A percentile compares a stretch with the other conserved stretches of the same genome.
Evolutionary conservation across 2,329 filamentous ascomycete genomes (phyloP).

Genomic region (Trichophyton verrucosum): DNA sequence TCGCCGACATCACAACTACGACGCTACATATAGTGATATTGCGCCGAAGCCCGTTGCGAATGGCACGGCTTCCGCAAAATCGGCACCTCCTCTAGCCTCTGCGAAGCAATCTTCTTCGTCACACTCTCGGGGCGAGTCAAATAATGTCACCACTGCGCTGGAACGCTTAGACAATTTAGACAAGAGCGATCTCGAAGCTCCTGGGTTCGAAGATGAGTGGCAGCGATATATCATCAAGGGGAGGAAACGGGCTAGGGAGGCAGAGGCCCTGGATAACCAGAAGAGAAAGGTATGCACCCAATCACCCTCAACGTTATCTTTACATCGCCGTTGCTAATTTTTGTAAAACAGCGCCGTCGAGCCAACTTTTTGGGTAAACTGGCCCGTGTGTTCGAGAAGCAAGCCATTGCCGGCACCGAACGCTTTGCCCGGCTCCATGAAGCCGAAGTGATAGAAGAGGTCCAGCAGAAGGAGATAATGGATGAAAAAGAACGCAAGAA

Average conservation of each 20-base stretch:
- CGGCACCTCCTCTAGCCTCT: slow-evolving; percentile 19
- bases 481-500: slow-evolving; percentile 99
- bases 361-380: slow-evolving; percentile 44
- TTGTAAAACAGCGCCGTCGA: slow-evolving; percentile 42
- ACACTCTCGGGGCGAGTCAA: slow-evolving; percentile 45
- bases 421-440: slow-evolving; percentile 68
- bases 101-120: slow-evolving; percentile 40
- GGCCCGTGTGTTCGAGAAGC: slow-evolving; percentile 49
- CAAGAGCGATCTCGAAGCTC: slow-evolving; percentile 45
- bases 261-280: slow-evolving; percentile 49
- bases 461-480: slow-evolving; percentile 77
- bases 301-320: neutral
- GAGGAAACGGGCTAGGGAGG: slow-evolving; percentile 56
- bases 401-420: slow-evolving; percentile 59
- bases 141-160: slow-evolving; percentile 56
- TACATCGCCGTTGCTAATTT: neutral
- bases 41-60: slow-evolving; percentile 16
- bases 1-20: slow-evolving; percentile 17
- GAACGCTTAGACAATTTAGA: slow-evolving; percentile 45
- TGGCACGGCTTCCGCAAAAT: slow-evolving; percentile 15
- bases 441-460: slow-evolving; percentile 68
- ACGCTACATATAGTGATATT: slow-evolving; percentile 15
- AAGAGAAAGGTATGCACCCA: slow-evolving; percentile 51
- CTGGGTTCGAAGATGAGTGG: slow-evolving; percentile 40
- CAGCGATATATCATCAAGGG: slow-evolving; percentile 42